phyloP scores from a whole-genome alignment of 2,329 filamentous ascomycete genomes.

The Dactylonectria macrodidyma region DNA sequence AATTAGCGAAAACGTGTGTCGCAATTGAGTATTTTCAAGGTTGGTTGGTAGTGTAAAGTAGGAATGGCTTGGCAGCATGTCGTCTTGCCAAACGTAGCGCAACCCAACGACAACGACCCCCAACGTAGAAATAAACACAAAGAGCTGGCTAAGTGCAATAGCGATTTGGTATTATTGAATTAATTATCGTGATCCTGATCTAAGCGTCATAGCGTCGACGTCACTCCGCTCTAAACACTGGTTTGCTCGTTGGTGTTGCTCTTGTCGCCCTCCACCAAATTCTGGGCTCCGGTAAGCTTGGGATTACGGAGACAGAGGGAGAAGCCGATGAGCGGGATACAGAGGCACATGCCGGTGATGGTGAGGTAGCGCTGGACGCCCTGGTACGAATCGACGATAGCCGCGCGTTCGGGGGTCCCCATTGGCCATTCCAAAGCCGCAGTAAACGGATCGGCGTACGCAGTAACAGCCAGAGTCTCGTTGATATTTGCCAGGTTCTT shows the following conservation, averaged over 20 bases:
- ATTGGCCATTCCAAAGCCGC: constrained; percentile 55
- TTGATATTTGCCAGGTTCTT: constrained; percentile 55
- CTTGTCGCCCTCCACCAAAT: constrained; percentile 54
- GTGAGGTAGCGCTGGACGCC: constrained; percentile 62
- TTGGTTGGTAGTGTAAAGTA: too few species aligned
- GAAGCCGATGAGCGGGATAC: constrained; percentile 63
- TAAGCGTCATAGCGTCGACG: constrained; percentile 9
- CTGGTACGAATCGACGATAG: constrained; percentile 62
- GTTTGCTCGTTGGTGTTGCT: not conserved
- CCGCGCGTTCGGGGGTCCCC: constrained; percentile 59
- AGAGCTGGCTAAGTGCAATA: not conserved
- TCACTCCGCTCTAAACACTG: not conserved
- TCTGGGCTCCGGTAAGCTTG: constrained; percentile 62
- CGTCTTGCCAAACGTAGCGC: too few species aligned
- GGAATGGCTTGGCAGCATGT: too few species aligned
- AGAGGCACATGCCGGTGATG: constrained; percentile 65
- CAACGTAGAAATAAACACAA: not conserved
- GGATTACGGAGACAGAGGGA: constrained; percentile 61
- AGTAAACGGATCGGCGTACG: constrained; percentile 57
- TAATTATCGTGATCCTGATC: not conserved
- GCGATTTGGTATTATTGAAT: not conserved
- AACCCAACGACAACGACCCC: too few species aligned
- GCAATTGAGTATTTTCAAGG: too few species aligned
- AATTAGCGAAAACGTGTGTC: too few species aligned
- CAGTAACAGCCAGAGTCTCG: constrained; percentile 53